Evolutionary conservation across 177 flowering plant species (phyloP), one percentile per base, ranked within the genome.

Genomic region (Vitis hybrid): DNA sequence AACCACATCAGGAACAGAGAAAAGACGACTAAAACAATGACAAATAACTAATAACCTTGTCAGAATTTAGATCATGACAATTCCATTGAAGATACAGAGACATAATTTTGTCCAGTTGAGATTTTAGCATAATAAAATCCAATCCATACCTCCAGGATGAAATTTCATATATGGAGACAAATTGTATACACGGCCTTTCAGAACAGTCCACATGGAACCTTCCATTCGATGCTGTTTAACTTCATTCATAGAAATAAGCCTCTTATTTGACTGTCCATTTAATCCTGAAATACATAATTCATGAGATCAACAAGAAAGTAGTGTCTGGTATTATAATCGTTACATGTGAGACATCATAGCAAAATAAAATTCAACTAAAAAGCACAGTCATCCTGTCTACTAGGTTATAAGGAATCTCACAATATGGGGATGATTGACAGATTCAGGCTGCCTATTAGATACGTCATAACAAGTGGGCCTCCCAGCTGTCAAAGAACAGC

Each of bases 161-260:
- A 89, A 96, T 75, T 90, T 93, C 97, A 96, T 85, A 77, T 93
- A 96, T 5, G 97, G 95, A 71, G 88, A 75, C 70, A 96, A 79
- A 81, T 96, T 96, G 81, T 93, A 93, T 15, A 96, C 97, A 64
- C 89, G 95, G 10, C 99, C 99, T 75, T 89, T 90, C 21, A 94
- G 79, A 71, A 94, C 97, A 53, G 97, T 92, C 99, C 99, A 96
- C 87, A 92, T 86, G 22, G 93, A 81, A 55, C 82, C 99, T 75
- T 84, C 98, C 66, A 76, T 74, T 65, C 79, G 79, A 74, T 93
- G 89, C 78, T 90, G 86, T 77, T 88, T 92, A 66, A 96, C 97
- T 83, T 96, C 99, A 68, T 77, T 82, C 84, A 90, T 77, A 5
- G 95, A 69, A 62, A 96, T 88, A 69, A 87, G 90, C 81, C 97